These are phyloP conservation scores for Trichosporon coremiiforme DNA, from an alignment of 1,284 basidiomycete genomes.

Conservation along the genomic window DNA sequence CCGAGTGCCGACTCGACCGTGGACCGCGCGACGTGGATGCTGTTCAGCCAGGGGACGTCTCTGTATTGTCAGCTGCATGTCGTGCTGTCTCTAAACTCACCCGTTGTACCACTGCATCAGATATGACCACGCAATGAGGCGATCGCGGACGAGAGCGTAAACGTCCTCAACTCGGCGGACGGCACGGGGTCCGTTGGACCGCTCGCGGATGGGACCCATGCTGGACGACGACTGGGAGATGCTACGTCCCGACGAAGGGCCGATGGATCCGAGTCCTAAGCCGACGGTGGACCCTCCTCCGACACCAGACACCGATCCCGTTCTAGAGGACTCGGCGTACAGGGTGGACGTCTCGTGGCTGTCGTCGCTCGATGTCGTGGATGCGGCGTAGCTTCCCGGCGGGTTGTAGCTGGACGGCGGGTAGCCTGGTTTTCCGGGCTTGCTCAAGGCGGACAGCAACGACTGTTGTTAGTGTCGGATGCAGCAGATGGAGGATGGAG, in stretches of 20 bases:
- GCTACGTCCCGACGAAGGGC: conserved; percentile 6
- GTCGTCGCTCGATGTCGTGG: conserved; percentile 31
- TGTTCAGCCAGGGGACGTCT: conserved; percentile 54
- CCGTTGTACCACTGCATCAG: conserved; percentile 55
- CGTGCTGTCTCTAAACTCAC: conserved; percentile 33
- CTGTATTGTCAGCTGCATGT: conserved; percentile 30
- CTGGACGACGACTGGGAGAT: conserved; percentile 21
- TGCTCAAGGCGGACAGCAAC: conserved; percentile 38
- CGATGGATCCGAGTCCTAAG: conserved; percentile 9
- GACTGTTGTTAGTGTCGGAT: conserved; percentile 29
- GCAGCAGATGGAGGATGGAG: background rate
- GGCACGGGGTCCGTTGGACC: conserved; percentile 16
- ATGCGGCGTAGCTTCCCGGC: conserved; percentile 26
- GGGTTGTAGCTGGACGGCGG: conserved; percentile 28
- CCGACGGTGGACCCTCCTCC: conserved; percentile 21
- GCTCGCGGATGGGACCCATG: conserved; percentile 19
- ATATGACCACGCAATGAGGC: conserved; percentile 51
- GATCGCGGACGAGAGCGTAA: conserved; percentile 44
- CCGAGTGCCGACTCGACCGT: conserved; percentile 49
- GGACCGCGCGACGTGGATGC: conserved; percentile 46
- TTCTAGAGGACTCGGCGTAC: conserved; percentile 29
- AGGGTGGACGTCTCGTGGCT: conserved; percentile 25
- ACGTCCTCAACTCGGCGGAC: conserved; percentile 48
- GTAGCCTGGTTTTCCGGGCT: conserved; percentile 27
- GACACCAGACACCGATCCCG: background rate